phyloP scores from a whole-genome alignment of 169 alveolate species.

The Prorocentrum cordatum region DNA sequence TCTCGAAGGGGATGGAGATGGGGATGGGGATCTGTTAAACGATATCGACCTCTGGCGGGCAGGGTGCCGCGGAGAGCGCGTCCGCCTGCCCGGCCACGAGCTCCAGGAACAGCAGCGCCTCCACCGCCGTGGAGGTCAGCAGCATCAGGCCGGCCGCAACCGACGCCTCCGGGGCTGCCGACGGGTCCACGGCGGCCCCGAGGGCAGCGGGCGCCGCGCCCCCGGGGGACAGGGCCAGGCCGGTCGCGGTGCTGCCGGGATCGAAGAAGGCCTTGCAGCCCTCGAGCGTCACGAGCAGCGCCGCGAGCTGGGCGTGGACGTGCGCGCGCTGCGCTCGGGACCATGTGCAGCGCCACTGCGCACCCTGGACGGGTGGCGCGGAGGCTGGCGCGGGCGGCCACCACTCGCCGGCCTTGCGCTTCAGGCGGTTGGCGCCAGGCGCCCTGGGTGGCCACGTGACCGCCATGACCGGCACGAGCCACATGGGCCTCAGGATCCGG shows the following conservation, averaged over 20 bases:
- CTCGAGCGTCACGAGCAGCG: conserved; percentile 7
- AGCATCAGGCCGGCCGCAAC: conserved; percentile 16
- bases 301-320: not conserved
- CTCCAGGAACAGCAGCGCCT: conserved; percentile 35
- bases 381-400: conserved; percentile 21
- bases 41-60: no score
- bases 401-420: conserved; percentile 13
- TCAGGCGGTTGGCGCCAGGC: not conserved
- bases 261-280: no score
- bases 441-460: conserved; percentile 21
- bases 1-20: no score
- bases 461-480: conserved; percentile 18
- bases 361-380: conserved; percentile 18
- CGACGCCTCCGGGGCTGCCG: not conserved
- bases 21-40: no score
- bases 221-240: conserved; percentile 1
- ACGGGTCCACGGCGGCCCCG: not conserved
- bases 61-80: no score
- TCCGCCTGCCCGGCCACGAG: not conserved
- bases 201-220: not conserved
- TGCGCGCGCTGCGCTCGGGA: conserved; percentile 18
- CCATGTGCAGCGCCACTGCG: conserved; percentile 34
- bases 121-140: not conserved
- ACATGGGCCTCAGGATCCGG: conserved; percentile 16
- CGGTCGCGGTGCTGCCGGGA: no score